Conservation (phyloP, 306 rosid species). For the Sicyos baderoa region DNA sequence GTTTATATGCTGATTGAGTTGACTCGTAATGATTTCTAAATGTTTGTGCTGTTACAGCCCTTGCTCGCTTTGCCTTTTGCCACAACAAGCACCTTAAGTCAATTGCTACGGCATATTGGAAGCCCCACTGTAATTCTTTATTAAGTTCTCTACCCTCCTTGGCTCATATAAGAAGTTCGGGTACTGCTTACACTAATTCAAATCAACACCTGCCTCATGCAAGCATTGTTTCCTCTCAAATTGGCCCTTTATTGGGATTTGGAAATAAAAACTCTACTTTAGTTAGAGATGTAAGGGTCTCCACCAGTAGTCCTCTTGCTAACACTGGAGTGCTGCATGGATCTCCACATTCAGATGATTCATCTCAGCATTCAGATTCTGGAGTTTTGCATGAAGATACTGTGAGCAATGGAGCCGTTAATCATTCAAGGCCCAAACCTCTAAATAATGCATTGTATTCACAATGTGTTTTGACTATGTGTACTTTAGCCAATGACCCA, state of each 20-base stretch:
- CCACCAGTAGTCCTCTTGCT: conserved; percentile 83
- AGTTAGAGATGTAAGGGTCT: conserved; percentile 66
- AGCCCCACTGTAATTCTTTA: conserved; percentile 75
- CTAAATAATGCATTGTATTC: conserved; percentile 67
- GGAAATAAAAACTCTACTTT: conserved; percentile 53
- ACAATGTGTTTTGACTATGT: conserved; percentile 81
- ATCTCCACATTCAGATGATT: conserved; percentile 83
- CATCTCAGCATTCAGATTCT: conserved; percentile 92
- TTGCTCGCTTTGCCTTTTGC: conserved; percentile 92
- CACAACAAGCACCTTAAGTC: conserved; percentile 90
- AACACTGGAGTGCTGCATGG: conserved; percentile 84
- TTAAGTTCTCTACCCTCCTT: conserved; percentile 70
- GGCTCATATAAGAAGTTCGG: conserved; percentile 53
- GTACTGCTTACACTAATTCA: conserved; percentile 39
- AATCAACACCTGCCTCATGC: conserved; percentile 48
- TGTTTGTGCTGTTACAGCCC: conserved; percentile 38
- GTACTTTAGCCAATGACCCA: conserved; percentile 88
- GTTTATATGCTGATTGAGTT: neutral
- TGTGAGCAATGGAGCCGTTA: conserved; percentile 66
- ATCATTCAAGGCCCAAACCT: conserved; percentile 56
- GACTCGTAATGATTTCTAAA: neutral
- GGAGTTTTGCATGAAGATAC: conserved; percentile 74
- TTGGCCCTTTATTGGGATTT: conserved; percentile 71
- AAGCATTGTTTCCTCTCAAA: conserved; percentile 67
- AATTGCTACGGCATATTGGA: conserved; percentile 85